Evolutionary conservation across 2,329 filamentous ascomycete genomes (phyloP).

Genomic region (Arthrocladium fulminans): DNA sequence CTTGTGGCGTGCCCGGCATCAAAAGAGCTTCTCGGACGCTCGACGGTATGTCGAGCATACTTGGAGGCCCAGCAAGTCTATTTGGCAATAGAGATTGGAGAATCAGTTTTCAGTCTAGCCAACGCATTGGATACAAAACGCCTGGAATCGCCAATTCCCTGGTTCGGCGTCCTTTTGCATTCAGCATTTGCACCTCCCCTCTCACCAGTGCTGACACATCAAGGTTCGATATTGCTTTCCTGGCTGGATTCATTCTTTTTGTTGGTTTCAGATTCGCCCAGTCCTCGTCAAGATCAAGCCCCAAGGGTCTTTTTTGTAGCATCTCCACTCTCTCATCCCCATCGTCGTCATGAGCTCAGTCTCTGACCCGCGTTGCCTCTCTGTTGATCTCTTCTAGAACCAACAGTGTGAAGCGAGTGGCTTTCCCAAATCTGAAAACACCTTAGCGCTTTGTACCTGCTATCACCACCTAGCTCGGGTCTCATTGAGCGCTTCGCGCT

Average conservation of each 20-base stretch:
- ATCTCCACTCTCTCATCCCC: background rate
- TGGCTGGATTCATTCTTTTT: background rate
- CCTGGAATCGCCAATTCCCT: background rate
- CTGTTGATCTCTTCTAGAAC: conserved; percentile 7
- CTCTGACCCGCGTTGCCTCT: conserved; percentile 6
- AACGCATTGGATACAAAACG: conserved; percentile 9
- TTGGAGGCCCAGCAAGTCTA: background rate
- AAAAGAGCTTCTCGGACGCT: background rate
- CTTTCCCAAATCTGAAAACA: background rate
- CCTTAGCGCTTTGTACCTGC: background rate
- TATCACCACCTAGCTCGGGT: background rate
- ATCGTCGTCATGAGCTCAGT: background rate
- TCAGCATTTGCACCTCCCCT: conserved; percentile 1
- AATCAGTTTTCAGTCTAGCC: conserved; percentile 8
- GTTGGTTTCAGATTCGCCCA: background rate
- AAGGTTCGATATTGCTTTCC: conserved; percentile 1
- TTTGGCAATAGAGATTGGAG: conserved; percentile 2
- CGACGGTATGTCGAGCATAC: background rate
- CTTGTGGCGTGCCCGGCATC: background rate
- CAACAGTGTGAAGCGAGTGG: background rate
- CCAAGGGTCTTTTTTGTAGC: background rate
- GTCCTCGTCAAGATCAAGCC: background rate
- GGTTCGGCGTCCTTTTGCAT: background rate
- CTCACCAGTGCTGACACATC: background rate
- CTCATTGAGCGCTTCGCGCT: background rate